These are phyloP conservation scores for Hansenula sp. DNA, from an alignment of 1,139 yeast genomes.

Conservation along the genomic window DNA sequence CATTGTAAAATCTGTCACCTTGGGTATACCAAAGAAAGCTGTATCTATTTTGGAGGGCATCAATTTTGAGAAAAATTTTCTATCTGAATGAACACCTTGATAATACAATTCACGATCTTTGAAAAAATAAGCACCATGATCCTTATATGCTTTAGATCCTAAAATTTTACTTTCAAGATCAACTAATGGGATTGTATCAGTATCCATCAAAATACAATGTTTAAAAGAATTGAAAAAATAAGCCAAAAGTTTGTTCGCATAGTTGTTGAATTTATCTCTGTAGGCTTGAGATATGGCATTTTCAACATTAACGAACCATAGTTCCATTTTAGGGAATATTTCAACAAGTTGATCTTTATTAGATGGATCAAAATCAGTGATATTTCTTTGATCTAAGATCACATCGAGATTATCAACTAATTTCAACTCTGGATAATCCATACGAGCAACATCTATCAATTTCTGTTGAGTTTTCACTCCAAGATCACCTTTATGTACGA, in stretches of 20 bases:
- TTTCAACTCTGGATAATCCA: slow-evolving; percentile 28
- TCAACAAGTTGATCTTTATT: slow-evolving; percentile 2
- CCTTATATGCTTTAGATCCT: slow-evolving; percentile 28
- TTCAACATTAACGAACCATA: slow-evolving; percentile 43
- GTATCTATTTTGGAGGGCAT: slow-evolving; percentile 31
- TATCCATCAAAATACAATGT: slow-evolving; percentile 44
- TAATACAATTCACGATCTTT: slow-evolving; percentile 38
- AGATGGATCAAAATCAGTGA: slow-evolving; percentile 5
- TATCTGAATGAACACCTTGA: slow-evolving; percentile 26
- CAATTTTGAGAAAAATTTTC: slow-evolving; percentile 32
- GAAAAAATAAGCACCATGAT: slow-evolving; percentile 39
- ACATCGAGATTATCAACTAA: slow-evolving; percentile 24
- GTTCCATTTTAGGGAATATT: slow-evolving; percentile 37
- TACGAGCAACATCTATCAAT: slow-evolving; percentile 24
- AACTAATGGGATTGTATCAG: slow-evolving; percentile 46
- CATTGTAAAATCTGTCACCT: slow-evolving; percentile 28
- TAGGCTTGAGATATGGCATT: slow-evolving; percentile 24
- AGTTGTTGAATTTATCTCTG: slow-evolving; percentile 33
- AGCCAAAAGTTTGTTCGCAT: slow-evolving; percentile 46
- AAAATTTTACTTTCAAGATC: slow-evolving; percentile 29
- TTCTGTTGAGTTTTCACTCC: slow-evolving; percentile 22
- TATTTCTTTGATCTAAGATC: slow-evolving; percentile 3
- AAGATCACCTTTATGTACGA: slow-evolving; percentile 46
- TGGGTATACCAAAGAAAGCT: slow-evolving; percentile 31
- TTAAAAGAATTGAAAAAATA: slow-evolving; percentile 44